Percentiles rank a stretch among this genome's conserved stretches.
Evolutionary conservation across 2,329 filamentous ascomycete genomes (phyloP).

Genomic region (Cladosporium oxysporum): DNA sequence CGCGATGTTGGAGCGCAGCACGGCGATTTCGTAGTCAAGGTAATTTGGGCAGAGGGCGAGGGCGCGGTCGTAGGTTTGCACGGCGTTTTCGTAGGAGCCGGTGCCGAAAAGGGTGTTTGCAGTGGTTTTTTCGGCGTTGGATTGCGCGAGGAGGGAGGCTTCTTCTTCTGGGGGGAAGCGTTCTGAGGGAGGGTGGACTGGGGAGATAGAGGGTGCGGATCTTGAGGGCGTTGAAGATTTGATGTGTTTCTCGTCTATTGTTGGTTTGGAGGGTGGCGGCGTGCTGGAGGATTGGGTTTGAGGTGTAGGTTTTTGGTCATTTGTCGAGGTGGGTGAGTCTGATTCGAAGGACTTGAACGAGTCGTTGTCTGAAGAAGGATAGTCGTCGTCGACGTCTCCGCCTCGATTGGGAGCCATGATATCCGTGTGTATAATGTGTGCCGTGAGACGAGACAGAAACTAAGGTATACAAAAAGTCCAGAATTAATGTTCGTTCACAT

Average conservation of each 20-base stretch:
- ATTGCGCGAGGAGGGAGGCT: slow-evolving; percentile 65
- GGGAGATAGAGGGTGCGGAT: not conserved
- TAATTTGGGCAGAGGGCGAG: slow-evolving; percentile 78
- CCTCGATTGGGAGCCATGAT: slow-evolving; percentile 15
- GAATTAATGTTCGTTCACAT: not conserved
- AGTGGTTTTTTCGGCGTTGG: slow-evolving; percentile 69
- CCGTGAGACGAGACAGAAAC: not conserved
- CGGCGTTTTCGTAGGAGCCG: slow-evolving; percentile 72
- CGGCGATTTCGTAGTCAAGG: slow-evolving; percentile 82
- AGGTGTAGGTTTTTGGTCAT: slow-evolving; percentile 1
- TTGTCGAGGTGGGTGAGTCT: slow-evolving; percentile 23
- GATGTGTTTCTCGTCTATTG: not conserved
- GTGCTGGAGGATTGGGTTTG: not conserved
- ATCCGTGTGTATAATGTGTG: not conserved
- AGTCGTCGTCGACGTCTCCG: not conserved
- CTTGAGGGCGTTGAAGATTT: not conserved
- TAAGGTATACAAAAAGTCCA: not conserved
- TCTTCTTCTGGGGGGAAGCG: slow-evolving; percentile 48
- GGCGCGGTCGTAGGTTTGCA: slow-evolving; percentile 80
- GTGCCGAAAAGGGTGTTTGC: slow-evolving; percentile 80
- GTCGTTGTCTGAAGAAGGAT: slow-evolving; percentile 26
- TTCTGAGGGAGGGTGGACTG: slow-evolving; percentile 14
- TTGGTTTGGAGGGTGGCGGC: not conserved
- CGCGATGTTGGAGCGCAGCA: slow-evolving; percentile 84
- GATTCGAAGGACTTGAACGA: slow-evolving; percentile 35